phyloP scores from a whole-genome alignment of 441 rosid genomes.

The Lagerstroemia fauriei region DNA sequence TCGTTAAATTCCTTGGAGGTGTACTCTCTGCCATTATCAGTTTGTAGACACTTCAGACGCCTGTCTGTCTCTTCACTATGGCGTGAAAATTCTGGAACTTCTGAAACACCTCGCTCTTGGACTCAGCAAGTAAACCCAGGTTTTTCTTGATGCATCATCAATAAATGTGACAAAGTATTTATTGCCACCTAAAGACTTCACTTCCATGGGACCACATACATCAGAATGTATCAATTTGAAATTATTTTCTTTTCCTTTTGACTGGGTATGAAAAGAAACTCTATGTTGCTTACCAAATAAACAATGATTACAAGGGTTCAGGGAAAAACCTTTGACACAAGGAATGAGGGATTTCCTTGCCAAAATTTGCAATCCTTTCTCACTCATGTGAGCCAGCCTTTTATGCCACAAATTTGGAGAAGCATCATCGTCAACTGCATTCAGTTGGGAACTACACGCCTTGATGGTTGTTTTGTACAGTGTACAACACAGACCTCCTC shows the following conservation, averaged over 20 bases:
- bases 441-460: background rate
- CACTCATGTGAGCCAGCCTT: conserved; percentile 13
- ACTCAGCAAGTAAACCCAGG: background rate
- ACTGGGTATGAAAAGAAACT: conserved; percentile 9
- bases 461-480: background rate
- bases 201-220: conserved; percentile 9
- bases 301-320: conserved; percentile 1
- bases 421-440: background rate
- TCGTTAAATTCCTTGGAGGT: background rate
- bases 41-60: background rate
- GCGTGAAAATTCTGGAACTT: conserved; percentile 19
- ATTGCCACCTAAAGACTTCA: background rate
- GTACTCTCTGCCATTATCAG: conserved; percentile 11
- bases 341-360: background rate
- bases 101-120: conserved; percentile 16
- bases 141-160: conserved; percentile 16
- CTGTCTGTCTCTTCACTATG: background rate
- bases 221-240: conserved; percentile 19
- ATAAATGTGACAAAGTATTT: conserved; percentile 17
- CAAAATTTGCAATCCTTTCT: background rate
- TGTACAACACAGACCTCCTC: background rate
- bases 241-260: background rate
- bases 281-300: conserved; percentile 17
- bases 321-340: background rate
- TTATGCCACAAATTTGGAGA: background rate